phyloP scores from a whole-genome alignment of 2,329 filamentous ascomycete species.

The Xylariaceae sp. region DNA sequence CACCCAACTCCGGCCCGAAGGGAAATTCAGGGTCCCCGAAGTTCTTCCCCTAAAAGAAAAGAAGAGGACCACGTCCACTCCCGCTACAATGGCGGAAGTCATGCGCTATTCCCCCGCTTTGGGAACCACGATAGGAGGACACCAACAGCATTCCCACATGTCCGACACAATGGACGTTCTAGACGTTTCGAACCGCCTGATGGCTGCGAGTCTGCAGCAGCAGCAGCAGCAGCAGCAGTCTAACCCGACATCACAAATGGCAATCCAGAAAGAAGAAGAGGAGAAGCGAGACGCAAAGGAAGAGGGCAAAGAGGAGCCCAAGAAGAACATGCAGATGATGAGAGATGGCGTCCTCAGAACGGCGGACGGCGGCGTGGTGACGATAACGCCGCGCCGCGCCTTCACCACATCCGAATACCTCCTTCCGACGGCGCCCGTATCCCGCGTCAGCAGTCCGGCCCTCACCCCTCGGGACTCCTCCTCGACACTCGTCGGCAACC shows the following conservation, averaged over 20 bases:
- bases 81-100: conserved; percentile 30
- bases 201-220: conserved; percentile 19
- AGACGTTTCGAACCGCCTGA: conserved; percentile 26
- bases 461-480: too few species aligned
- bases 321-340: neutral
- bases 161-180: conserved; percentile 22
- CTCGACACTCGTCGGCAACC: too few species aligned
- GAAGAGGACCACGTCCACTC: conserved; percentile 4
- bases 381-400: conserved; percentile 26
- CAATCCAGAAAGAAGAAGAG: conserved; percentile 12
- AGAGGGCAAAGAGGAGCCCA: conserved; percentile 2
- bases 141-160: conserved; percentile 7
- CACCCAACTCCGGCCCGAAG: conserved; percentile 7
- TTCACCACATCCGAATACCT: conserved; percentile 29
- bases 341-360: conserved; percentile 8
- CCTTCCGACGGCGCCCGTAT: conserved; percentile 16
- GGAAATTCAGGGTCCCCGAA: conserved; percentile 11
- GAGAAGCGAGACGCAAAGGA: neutral
- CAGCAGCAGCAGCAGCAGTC: neutral
- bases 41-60: conserved; percentile 8
- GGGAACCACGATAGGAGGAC: conserved; percentile 6
- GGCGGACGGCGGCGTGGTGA: conserved; percentile 13
- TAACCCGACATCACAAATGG: conserved; percentile 2
- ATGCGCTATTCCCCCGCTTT: conserved; percentile 21
- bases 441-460: conserved; percentile 15